A percentile compares a stretch with the other conserved stretches of the same genome.
Conservation (phyloP, 805 yeast species). For the Wickerhamiella brachini region DNA sequence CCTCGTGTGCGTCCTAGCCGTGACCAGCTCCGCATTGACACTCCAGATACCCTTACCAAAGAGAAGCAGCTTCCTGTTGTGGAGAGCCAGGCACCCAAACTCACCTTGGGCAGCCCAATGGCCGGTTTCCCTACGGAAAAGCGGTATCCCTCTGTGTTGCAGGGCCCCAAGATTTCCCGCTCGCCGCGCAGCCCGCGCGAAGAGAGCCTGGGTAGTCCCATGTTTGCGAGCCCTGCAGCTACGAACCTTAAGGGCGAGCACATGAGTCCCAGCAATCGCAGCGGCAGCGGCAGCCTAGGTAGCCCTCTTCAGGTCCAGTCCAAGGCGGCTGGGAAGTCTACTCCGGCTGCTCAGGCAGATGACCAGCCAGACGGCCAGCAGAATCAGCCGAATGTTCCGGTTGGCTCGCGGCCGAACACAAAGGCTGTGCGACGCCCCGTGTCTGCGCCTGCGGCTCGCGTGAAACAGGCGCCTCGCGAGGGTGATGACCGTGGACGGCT, state of each 20-base stretch:
- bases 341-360: too few relatives aligned
- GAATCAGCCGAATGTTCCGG: background rate
- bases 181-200: background rate
- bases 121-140: background rate
- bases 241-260: background rate
- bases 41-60: background rate
- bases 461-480: background rate
- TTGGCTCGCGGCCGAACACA: background rate
- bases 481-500: constrained; percentile 30
- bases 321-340: background rate
- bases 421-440: background rate
- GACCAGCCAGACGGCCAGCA: background rate
- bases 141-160: background rate
- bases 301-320: background rate
- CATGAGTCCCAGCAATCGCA: background rate
- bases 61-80: too few relatives aligned
- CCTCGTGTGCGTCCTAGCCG: background rate
- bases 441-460: background rate
- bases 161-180: background rate
- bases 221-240: background rate
- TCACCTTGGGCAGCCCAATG: background rate
- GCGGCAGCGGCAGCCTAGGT: background rate
- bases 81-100: background rate
- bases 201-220: background rate
- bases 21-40: background rate